Evolutionary conservation across 1,139 yeast genomes (phyloP), one percentile per base, ranked within the genome.

Genomic region (Kluyveromyces marxianus): DNA sequence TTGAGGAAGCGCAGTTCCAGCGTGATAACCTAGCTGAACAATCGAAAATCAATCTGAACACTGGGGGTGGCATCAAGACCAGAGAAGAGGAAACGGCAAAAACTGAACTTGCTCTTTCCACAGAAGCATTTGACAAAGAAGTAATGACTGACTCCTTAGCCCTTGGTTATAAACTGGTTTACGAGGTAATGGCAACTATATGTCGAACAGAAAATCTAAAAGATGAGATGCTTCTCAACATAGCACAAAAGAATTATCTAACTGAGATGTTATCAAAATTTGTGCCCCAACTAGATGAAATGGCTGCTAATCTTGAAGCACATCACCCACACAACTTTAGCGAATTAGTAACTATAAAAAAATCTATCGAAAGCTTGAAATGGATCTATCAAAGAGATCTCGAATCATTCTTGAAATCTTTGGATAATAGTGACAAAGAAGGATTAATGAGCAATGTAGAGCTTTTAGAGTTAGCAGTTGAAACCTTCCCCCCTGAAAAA

Each of bases 141-240:
- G 50, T 59, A 2, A 39, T 60, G 4, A 28, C 49, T 7, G 65
- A 62, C n/a, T 48, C 58, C 1, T 35, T 59, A n/a, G 37, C 47
- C 4, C 47, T 49, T 28, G 51, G 54, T 28, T 54, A 51, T 39
- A 58, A 55, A 34, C 58, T 52, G 39, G 47, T 53, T 6, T 50
- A 54, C 39, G 35, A 47, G 3, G 37, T 58, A 7, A 27, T 54
- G 1, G 39, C 53, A 7, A 32, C 53, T 3, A 59, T 57, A 32
- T 29, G 44, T 6, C 34, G 47, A 2, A 24, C 41, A 21, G 48
- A 48, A 28, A 42, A 35, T 5, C 24, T 39, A 28, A 42, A 24
- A 10, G 34, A 35, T 4, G 30, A 36, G 1, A 28, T 10, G 4
- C 29, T 31, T 2, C 29, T 59, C 5, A 58, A 57, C 36, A 30